These are phyloP conservation scores for Mortierella antarctica DNA, from an alignment of 192 early-diverging fungal species.

Conservation along the genomic window DNA sequence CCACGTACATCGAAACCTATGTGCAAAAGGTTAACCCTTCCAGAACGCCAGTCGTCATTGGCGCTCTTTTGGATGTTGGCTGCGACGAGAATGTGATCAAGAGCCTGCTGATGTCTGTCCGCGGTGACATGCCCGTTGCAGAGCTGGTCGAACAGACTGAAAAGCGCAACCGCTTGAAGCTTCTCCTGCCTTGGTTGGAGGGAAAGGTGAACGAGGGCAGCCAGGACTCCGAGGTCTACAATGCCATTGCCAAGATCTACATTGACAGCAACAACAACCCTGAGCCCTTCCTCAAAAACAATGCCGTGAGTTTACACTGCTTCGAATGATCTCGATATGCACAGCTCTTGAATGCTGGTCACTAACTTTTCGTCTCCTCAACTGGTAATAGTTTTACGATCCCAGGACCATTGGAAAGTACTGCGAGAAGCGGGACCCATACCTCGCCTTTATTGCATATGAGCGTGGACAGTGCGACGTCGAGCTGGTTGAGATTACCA, in stretches of 20 bases:
- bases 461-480: constrained; percentile 94
- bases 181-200: constrained; percentile 96
- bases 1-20: constrained; percentile 98
- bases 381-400: constrained; percentile 41
- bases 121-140: constrained; percentile 85
- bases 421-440: constrained; percentile 99
- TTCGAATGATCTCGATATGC: no score
- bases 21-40: constrained; percentile 98
- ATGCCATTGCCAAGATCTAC: constrained; percentile 98
- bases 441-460: constrained; percentile 95
- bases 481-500: constrained; percentile 94
- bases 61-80: constrained; percentile 97
- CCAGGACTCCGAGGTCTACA: constrained; percentile 92
- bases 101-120: constrained; percentile 88
- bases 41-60: constrained; percentile 95
- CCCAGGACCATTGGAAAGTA: constrained; percentile 93
- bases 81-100: constrained; percentile 96
- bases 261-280: constrained; percentile 99
- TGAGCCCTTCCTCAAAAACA: constrained; percentile 93
- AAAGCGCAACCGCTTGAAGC: constrained; percentile 96
- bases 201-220: constrained; percentile 87
- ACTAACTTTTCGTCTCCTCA: no score
- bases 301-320: constrained; percentile 61
- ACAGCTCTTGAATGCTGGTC: no score
- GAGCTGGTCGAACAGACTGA: constrained; percentile 91